Base-by-base conservation (phyloP, 2,329 filamentous ascomycete genomes). In the Talaromyces sp. region DNA sequence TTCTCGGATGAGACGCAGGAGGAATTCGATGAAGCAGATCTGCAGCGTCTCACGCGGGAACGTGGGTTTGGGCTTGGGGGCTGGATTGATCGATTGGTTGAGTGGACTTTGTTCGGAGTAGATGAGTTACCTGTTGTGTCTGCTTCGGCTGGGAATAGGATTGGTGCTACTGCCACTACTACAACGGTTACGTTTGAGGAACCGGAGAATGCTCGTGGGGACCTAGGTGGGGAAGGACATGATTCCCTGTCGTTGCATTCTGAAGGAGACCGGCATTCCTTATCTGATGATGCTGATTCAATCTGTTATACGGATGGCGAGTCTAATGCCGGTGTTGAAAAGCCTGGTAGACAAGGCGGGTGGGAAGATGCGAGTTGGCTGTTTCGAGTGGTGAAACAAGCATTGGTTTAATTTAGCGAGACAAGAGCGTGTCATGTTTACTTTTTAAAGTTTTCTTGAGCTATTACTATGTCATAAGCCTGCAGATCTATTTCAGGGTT, bases 281-380 rank as follows among this genome's bases (percentile, higher is more conserved):
- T 29, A 11, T 62, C 58, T 16, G 65, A 70, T 35, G 70, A 66
- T 14, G 54, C 57, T 5, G 67, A 70, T 30, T 54, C 30, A 14
- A 57, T 61, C 7, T 63, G 62, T 10, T 54, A 63, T 41, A 63
- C 49, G 19, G 75, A 75, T 35, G 63, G 59, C 22, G 68, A 70
- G 42, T 52, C 47, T n/a, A 9, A 51, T 22, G 40, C 41, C 2
- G 14, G 56, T 24, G 64, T 70, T 37, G 72, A 76, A 51, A 75
- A 68, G 24, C 63, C 71, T 2, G 69, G 70, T 6, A 64, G 68
- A 2, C 56, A 66, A 16, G 80, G 79, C 4, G 80, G 81, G 0
- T 85, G 82, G 82, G 75, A 80, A 54, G 82, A 85, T 70, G 82
- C 80, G 29, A 76, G 78, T 27, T 85, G 82, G 82, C 63, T 85